Evolutionary conservation across 306 rosid genomes (phyloP), one percentile per base, ranked within the genome.

Genomic region (Casuarina equisetifolia): DNA sequence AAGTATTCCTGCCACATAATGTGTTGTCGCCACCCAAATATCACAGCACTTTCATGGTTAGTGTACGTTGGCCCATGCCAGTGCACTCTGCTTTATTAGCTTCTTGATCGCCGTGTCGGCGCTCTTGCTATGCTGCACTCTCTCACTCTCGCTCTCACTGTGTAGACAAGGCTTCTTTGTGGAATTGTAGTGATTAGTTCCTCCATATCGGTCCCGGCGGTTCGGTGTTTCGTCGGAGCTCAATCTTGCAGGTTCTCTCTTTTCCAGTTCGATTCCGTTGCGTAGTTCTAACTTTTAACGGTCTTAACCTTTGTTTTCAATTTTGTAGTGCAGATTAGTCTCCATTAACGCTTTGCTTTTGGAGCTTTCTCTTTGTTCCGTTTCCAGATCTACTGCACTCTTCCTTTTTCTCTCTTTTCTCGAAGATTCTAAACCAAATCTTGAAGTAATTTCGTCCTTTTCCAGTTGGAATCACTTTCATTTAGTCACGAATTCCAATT

Each of bases 291-390:
- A 32, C 68, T 44, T 63, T 63, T 63, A 8, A 17, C 36, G 32
- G 12, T 58, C 64, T 58, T 58, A 58, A 58, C 64, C 15, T 58
- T 58, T 58, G 3, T 20, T 7, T 42, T 68, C 72, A 17, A n/a
- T 68, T 39, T 3, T 16, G 6, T 68, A 68, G n/a, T 68, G 72
- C 72, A 39, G 72, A 43, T 68, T 17, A 19, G 9, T 43, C 35
- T 7, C 72, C 15, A 2, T n/a, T 43, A 40, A 32, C 17, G 19
- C 10, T 70, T 70, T 17, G 17, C 42, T 70, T 48, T 48, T 70
- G 76, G 81, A 54, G 11, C 48, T 38, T 46, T 78, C 76, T 70
- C 49, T 58, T 38, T 70, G 81, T 63, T 46, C 57, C 40, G 32
- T 70, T 70, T 70, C 12, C 20, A 6, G 74, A 70, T 70, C 58